These are phyloP conservation scores for Pichia inconspicua DNA, from an alignment of 1,139 yeast species.

Conservation along the genomic window DNA sequence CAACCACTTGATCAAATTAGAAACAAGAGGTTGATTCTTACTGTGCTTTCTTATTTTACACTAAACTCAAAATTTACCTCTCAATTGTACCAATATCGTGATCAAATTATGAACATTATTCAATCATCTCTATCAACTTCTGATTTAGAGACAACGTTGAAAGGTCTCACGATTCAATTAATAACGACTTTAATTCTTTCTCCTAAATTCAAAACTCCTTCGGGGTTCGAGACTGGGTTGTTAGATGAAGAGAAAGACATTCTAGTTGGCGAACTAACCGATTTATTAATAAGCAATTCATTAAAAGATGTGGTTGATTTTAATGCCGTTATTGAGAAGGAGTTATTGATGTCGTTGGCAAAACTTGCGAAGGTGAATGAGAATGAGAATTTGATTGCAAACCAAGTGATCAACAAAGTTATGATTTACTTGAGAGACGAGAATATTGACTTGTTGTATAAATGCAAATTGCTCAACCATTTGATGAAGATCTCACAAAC, in stretches of 20 bases:
- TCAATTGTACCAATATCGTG: constrained; percentile 45
- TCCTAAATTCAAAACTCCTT: constrained; percentile 2
- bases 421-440: background rate
- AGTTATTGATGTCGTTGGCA: constrained; percentile 7
- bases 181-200: constrained; percentile 47
- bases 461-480: constrained; percentile 6
- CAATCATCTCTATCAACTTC: constrained; percentile 63
- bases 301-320: constrained; percentile 4
- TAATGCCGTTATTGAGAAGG: constrained; percentile 9
- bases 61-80: constrained; percentile 11
- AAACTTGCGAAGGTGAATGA: constrained; percentile 8
- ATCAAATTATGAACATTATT: constrained; percentile 55
- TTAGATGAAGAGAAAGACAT: constrained; percentile 11
- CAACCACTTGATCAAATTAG: constrained; percentile 11
- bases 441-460: background rate
- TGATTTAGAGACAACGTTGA: constrained; percentile 55
- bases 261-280: constrained; percentile 9
- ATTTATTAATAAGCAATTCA: constrained; percentile 9
- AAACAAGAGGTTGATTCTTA: constrained; percentile 9
- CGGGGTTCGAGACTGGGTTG: constrained; percentile 8
- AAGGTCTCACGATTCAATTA: constrained; percentile 60
- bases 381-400: constrained; percentile 10
- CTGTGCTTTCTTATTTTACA: constrained; percentile 14
- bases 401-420: constrained; percentile 8
- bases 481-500: constrained; percentile 10